These are phyloP conservation scores for Dichotomocladium elegans DNA, from an alignment of 371 early-diverging fungal genomes.

Conservation along the genomic window DNA sequence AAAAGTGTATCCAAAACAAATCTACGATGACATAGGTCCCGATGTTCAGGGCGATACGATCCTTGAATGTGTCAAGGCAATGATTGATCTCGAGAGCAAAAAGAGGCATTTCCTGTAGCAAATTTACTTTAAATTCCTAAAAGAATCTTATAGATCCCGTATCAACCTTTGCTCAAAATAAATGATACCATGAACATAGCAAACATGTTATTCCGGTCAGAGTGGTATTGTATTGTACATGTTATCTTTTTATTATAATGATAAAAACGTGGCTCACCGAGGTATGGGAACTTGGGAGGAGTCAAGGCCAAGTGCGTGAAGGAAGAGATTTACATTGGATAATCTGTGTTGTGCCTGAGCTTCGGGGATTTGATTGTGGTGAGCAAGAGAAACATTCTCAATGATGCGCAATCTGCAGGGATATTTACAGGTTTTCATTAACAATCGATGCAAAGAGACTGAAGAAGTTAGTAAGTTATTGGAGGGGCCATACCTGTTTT, in stretches of 20 bases:
- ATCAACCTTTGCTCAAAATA: too few species aligned
- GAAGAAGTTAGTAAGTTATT: too few species aligned
- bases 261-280: too few species aligned
- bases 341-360: constrained; percentile 68
- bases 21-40: constrained; percentile 19
- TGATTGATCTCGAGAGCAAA: constrained; percentile 20
- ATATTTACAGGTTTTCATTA: not conserved
- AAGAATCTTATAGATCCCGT: too few species aligned
- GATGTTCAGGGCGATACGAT: constrained; percentile 20
- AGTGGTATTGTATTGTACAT: too few species aligned
- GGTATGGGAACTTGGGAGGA: constrained; percentile 77
- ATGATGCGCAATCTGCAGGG: constrained; percentile 73
- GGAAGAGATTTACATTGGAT: constrained; percentile 89
- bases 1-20: constrained; percentile 16
- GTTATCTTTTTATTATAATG: too few species aligned
- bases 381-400: constrained; percentile 72
- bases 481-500: constrained; percentile 64
- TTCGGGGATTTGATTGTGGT: constrained; percentile 51
- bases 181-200: too few species aligned
- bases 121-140: not conserved
- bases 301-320: constrained; percentile 93
- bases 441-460: not conserved
- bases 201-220: too few species aligned
- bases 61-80: constrained; percentile 20
- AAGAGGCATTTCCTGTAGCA: constrained; percentile 4